Evolutionary conservation across 2,329 filamentous ascomycete species (phyloP).

Genomic region (Microsporum ferrugineum): DNA sequence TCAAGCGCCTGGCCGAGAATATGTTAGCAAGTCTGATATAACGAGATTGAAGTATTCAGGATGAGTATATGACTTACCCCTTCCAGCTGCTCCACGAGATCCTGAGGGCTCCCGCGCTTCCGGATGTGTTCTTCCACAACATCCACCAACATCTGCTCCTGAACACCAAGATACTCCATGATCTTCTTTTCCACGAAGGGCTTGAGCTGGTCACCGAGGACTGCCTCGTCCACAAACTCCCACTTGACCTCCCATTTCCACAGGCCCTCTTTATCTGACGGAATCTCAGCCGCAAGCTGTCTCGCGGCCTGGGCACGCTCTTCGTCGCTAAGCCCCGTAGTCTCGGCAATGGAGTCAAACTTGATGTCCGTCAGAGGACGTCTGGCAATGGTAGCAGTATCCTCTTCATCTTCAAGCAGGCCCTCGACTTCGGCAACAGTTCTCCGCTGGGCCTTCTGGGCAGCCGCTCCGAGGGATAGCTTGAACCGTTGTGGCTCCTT

Average conservation of each 20-base stretch:
- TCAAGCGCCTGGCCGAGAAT: conserved; percentile 57
- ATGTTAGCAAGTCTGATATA: conserved; percentile 24
- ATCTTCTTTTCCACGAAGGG: conserved; percentile 98
- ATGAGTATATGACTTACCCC: conserved; percentile 47
- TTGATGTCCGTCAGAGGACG: conserved; percentile 72
- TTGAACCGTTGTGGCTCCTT: conserved; percentile 68
- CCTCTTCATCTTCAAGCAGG: conserved; percentile 88
- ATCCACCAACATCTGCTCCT: conserved; percentile 91
- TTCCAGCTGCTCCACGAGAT: conserved; percentile 72
- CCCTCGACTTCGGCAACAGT: conserved; percentile 91
- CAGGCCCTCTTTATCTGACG: conserved; percentile 69
- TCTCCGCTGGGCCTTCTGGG: conserved; percentile 61
- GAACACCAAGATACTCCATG: conserved; percentile 87
- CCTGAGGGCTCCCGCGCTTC: conserved; percentile 61
- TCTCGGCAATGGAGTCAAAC: conserved; percentile 58
- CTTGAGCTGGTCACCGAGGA: conserved; percentile 74
- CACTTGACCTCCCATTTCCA: conserved; percentile 92
- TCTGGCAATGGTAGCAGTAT: conserved; percentile 55
- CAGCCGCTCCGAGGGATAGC: conserved; percentile 78
- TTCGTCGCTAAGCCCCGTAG: conserved; percentile 65
- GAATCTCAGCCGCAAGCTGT: conserved; percentile 79
- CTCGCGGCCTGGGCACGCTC: conserved; percentile 73
- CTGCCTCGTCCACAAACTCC: conserved; percentile 72
- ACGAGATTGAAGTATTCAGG: not conserved
- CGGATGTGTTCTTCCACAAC: conserved; percentile 80